Evolutionary conservation across 306 rosid species (phyloP), one percentile per base, ranked within the genome.

Genomic region (Malus sylvestris): DNA sequence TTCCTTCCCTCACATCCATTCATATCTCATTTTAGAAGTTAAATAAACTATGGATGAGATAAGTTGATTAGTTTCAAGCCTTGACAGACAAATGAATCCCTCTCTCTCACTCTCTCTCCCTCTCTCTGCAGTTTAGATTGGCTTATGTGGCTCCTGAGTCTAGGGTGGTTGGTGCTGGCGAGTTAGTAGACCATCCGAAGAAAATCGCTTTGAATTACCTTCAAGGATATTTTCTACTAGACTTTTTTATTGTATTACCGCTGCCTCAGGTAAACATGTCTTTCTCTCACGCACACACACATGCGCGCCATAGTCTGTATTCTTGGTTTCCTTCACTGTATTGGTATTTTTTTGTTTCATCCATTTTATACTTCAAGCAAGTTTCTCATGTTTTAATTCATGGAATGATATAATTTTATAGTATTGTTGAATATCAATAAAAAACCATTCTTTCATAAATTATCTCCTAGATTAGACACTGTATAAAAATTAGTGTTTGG

Each of bases 101-200:
- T 75, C 8, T 32, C 14, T 8, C 22, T 35, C 42, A 2, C 22
- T 35, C 29, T n/a, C 40, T 30, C 35, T 23, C 35, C 30, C 3
- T 70, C 32, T 64, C 30, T 75, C 79, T 79, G 77, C 93, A 93
- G 98, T 93, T 89, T 82, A 88, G 89, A 86, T 81, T 93, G 87
- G 98, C 98, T 62, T 93, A 84, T 81, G 96, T 93, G 75, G 91
- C 93, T 80, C 97, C 92, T 4, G 98, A 93, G 74, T 80, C 98
- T 0, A 81, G 75, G 75, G 96, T 91, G 62, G 91, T 93, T 80
- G 98, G 98, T 84, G 93, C 98, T 64, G 98, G 98, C 42, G 92
- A 85, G 72, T 79, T 93, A 82, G 96, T 85, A 75, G 98, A 91
- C 81, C 89, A 87, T 76, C 98, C 98, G 19, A 87, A 77, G 77